Percentiles rank a stretch among this genome's conserved stretches.
phyloP scores from a whole-genome alignment of 169 alveolate genomes.

The Cryptosporidium ubiquitum region DNA sequence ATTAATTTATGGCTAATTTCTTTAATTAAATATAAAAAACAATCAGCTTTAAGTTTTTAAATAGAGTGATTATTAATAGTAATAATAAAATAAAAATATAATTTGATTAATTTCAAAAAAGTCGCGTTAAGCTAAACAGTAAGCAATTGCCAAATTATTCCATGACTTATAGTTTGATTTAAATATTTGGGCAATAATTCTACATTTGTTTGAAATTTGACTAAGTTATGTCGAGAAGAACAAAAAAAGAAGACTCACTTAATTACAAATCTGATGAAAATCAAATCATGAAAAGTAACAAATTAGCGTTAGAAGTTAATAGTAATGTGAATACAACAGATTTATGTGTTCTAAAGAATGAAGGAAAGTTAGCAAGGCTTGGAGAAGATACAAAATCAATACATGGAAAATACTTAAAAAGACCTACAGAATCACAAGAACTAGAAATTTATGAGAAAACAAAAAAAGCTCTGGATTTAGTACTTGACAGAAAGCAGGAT shows the following conservation, averaged over 20 bases:
- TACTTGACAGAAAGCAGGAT: constrained; percentile 74
- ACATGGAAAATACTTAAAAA: constrained; percentile 61
- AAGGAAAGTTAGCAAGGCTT: neutral
- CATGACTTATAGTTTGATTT: neutral
- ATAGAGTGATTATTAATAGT: neutral
- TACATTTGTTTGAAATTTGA: too few relatives aligned
- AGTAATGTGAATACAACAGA: neutral
- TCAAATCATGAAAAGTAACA: neutral
- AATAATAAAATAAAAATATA: too few relatives aligned
- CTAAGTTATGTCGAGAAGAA: too few relatives aligned
- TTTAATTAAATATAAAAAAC: neutral
- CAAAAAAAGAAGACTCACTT: too few relatives aligned
- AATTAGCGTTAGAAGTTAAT: neutral
- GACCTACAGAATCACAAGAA: constrained; percentile 84
- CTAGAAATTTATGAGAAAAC: constrained; percentile 82
- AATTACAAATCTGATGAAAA: too few relatives aligned
- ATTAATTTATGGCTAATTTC: neutral
- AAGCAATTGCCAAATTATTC: too few relatives aligned
- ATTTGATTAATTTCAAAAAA: too few relatives aligned
- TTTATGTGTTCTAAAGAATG: neutral
- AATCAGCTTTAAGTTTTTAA: neutral
- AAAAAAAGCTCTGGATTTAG: constrained; percentile 82
- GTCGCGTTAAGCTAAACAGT: too few relatives aligned
- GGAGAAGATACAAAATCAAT: neutral
- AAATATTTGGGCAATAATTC: neutral